phyloP scores from a whole-genome alignment of 2,329 filamentous ascomycete genomes.

The Calonectria henricotiae region DNA sequence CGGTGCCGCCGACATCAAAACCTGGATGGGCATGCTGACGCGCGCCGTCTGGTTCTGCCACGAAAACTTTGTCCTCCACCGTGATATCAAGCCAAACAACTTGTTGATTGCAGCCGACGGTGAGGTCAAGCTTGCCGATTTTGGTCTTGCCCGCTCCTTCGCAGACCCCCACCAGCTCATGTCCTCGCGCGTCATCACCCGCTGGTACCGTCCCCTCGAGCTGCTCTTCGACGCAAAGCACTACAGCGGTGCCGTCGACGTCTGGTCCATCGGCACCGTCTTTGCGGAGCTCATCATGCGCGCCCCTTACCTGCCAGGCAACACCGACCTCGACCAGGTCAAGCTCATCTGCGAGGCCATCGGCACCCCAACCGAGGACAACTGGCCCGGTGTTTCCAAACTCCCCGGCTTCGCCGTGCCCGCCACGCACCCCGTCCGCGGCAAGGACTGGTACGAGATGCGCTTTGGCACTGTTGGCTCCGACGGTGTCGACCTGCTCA shows the following conservation, averaged over 20 bases:
- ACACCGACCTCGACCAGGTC: constrained; percentile 90
- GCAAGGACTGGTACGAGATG: constrained; percentile 80
- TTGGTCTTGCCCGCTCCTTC: constrained; percentile 92
- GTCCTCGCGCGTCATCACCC: constrained; percentile 95
- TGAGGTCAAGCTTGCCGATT: constrained; percentile 96
- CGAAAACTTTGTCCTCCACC: constrained; percentile 92
- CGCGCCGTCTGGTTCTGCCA: constrained; percentile 97
- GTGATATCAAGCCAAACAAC: constrained; percentile 99
- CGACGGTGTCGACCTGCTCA: constrained; percentile 89
- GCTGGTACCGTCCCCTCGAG: constrained; percentile 96
- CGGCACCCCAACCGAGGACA: constrained; percentile 92
- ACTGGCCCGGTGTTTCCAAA: constrained; percentile 92
- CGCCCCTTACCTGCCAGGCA: constrained; percentile 86
- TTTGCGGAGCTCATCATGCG: constrained; percentile 92
- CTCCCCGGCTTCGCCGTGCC: constrained; percentile 86
- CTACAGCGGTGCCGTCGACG: constrained; percentile 91
- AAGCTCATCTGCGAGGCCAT: constrained; percentile 87
- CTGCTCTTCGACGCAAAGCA: constrained; percentile 91
- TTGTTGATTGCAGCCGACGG: constrained; percentile 93
- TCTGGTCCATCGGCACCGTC: constrained; percentile 95
- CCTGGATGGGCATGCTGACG: constrained; percentile 98
- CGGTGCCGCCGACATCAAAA: constrained; percentile 91
- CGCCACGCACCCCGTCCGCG: constrained; percentile 74
- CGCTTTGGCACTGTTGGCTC: constrained; percentile 86
- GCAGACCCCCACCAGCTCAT: constrained; percentile 90